These are phyloP conservation scores for Melastoma candidum DNA, from an alignment of 441 rosid genomes.

Conservation along the genomic window DNA sequence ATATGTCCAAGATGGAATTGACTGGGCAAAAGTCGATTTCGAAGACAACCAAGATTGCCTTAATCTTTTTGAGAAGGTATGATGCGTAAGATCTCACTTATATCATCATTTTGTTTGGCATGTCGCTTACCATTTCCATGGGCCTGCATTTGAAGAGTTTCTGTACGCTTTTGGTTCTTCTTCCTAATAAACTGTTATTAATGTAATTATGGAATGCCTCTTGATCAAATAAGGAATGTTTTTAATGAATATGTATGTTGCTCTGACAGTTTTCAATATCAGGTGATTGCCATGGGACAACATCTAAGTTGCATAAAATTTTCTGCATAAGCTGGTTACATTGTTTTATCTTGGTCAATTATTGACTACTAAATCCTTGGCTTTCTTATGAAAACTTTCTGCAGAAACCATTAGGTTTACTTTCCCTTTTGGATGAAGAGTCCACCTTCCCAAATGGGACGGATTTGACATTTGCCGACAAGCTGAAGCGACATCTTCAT, in stretches of 20 bases:
- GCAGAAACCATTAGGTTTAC: conserved; percentile 55
- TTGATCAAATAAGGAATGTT: no score
- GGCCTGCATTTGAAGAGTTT: no score
- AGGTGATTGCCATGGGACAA: no score
- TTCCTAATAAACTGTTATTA: no score
- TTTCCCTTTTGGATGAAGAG: no score
- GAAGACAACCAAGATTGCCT: conserved; percentile 38
- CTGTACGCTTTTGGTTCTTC: no score
- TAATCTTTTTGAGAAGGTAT: conserved; percentile 95
- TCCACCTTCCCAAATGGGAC: conserved; percentile 60
- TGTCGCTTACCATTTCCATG: no score
- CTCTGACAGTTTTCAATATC: no score
- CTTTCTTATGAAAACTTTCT: conserved; percentile 10
- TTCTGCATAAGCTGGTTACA: not conserved
- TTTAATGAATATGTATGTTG: no score
- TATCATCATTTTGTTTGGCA: not conserved
- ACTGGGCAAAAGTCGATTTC: conserved; percentile 83
- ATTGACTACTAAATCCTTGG: not conserved
- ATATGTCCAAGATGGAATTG: conserved; percentile 98
- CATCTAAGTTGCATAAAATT: no score
- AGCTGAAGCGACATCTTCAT: conserved; percentile 81
- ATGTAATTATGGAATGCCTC: no score
- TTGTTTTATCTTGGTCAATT: not conserved
- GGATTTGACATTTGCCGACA: conserved; percentile 89
- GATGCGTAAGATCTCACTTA: not conserved